These are phyloP conservation scores for Aegilops sharonensis DNA, from an alignment of 176 grass and related monocot species.

Conservation along the genomic window DNA sequence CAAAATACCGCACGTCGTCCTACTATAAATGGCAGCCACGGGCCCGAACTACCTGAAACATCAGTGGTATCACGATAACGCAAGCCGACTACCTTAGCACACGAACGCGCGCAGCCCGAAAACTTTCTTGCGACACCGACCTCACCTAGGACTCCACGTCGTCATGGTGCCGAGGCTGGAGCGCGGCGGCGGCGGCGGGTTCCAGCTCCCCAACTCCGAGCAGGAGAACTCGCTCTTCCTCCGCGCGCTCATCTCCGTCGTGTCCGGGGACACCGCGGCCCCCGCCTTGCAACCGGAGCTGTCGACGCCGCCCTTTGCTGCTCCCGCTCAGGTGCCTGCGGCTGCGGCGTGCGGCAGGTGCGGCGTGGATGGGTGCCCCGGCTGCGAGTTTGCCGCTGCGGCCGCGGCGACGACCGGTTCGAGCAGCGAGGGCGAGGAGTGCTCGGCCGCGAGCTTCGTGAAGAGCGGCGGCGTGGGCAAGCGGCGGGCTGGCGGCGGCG, in stretches of 20 bases:
- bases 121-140: slow-evolving; percentile 13
- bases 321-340: neutral
- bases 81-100: neutral
- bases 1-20: neutral
- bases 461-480: slow-evolving; percentile 27
- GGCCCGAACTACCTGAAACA: neutral
- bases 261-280: slow-evolving; percentile 43
- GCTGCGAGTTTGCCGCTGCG: slow-evolving; percentile 23
- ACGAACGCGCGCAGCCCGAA: neutral
- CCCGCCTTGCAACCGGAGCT: neutral
- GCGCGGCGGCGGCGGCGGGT: slow-evolving; percentile 17
- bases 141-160: neutral
- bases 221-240: slow-evolving; percentile 75
- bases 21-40: neutral
- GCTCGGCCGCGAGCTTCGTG: neutral
- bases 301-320: neutral
- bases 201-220: slow-evolving; percentile 66
- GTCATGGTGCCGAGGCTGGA: slow-evolving; percentile 58
- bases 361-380: slow-evolving; percentile 48
- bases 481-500: slow-evolving; percentile 28
- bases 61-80: neutral
- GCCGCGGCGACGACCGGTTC: neutral
- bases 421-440: slow-evolving; percentile 32
- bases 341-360: slow-evolving; percentile 36
- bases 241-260: slow-evolving; percentile 65